Evolutionary conservation across 2,329 filamentous ascomycete species (phyloP), one percentile per base, ranked within the genome.

Genomic region (Exserohilum rostratum): DNA sequence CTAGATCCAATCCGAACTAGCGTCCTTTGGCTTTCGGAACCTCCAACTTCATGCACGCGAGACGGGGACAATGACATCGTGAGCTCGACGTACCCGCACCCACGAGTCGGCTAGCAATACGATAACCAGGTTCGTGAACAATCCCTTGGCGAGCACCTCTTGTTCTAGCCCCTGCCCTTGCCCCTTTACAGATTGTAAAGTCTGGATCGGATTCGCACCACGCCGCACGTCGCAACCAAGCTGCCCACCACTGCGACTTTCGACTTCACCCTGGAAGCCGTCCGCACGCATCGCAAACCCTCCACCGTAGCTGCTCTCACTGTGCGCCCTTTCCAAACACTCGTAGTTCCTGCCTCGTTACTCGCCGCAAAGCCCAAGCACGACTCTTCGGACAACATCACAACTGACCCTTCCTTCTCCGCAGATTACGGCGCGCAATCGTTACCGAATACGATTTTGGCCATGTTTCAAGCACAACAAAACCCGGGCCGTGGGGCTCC

Each of bases 381-480:
- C 37, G 33, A 40, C 10, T 46, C 35, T 27, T 44, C 27, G 17
- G 35, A 48, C 42, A 20, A 30, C 13, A 53, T 25, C 37, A 50
- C n/a, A 43, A 53, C 65, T 67, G 35, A 62, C 58, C 43, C 37
- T 49, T 22, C 33, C 7, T 40, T 27, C 30, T 46, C 51, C n/a
- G 61, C 65, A 83, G 81, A 77, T 65, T 76, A 78, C 57, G 77
- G 78, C 64, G 77, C 79, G 59, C 81, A 83, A 72, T 76, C 79
- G 62, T 69, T 84, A 61, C 79, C 81, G 71, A 77, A 77, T 56
- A 81, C 84, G 73, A 79, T 80, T 57, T 78, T 81, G 66, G 76
- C 74, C 53, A 76, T 79, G 70, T 86, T 85, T 70, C 62, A 63
- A 44, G 72, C 77, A 60, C 82, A 79, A 66, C 81, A 82, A 70